Base-by-base conservation (phyloP, 169 alveolate species). In the Plasmodium blacklocki region DNA sequence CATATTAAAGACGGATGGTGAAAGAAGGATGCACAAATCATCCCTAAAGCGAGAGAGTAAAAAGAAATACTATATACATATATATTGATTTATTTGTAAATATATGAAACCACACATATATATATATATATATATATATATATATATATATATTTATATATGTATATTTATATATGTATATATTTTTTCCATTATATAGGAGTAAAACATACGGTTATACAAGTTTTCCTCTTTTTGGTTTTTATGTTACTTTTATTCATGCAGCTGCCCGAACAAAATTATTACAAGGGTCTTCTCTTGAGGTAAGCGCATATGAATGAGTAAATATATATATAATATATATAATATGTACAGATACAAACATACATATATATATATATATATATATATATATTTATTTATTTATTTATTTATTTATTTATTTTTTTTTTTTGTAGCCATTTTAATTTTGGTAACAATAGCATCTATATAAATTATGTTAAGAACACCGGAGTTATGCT, bases 1-100 rank as follows among this genome's bases (percentile, higher is more conserved):
- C 49, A 76, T 76, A 45, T 39, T 76, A 29, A 76, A 76, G 50
- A 76, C 88, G 9, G 88, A 76, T 21, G 66, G 68, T 15, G 88
- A 76, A 54, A 62, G 88, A 11, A 50, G 66, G 19, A 60, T 43
- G 23, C 88, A 76, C 73, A 76, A 76, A 54, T 63, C 74, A 0
- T 49, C 88, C 59, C 32, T 76, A 21, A 76, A 67, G 75, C 62
- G 88, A 14, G 88, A 76, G 21, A 47, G 88, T 76, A 26, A 26
- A 26, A 26, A 26, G 39, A 26, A 26, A 26, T 26, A 26, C 39
- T 26, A 26, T 5, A 26, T 2, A 26, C 39, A 26, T n/a, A n/a
- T n/a, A n/a, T n/a, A n/a, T n/a, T n/a, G n/a, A n/a, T n/a, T n/a
- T n/a, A n/a, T n/a, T n/a, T n/a, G n/a, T n/a, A n/a, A n/a, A n/a